These are phyloP conservation scores for Dillenia suffruticosa DNA, from an alignment of 164 flowering plant genomes.

Conservation along the genomic window DNA sequence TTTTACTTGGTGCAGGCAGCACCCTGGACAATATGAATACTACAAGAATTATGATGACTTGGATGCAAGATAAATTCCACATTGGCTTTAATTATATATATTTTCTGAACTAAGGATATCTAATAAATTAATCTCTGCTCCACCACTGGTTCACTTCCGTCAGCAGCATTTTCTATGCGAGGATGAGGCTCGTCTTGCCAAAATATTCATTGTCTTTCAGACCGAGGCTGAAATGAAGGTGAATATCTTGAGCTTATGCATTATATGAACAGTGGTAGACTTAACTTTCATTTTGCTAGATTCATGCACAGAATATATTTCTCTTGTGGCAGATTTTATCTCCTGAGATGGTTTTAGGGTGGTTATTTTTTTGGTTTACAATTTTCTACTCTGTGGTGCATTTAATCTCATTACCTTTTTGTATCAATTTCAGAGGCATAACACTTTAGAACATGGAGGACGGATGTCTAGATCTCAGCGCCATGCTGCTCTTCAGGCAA, in stretches of 20 bases:
- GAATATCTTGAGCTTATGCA: background rate
- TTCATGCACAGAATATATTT: background rate
- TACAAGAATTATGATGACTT: conserved; percentile 85
- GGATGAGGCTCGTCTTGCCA: conserved; percentile 82
- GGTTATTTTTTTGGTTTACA: background rate
- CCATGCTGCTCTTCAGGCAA: conserved; percentile 86
- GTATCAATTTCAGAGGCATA: conserved; percentile 63
- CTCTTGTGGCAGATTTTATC: background rate
- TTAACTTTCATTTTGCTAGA: background rate
- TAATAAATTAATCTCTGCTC: background rate
- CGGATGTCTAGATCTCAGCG: conserved; percentile 89
- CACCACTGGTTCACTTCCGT: conserved; percentile 75
- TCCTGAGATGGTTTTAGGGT: background rate
- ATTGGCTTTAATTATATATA: background rate
- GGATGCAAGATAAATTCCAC: conserved; percentile 45
- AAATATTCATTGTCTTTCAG: conserved; percentile 77
- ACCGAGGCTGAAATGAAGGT: conserved; percentile 95
- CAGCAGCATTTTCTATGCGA: conserved; percentile 86
- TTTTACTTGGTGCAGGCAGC: conserved; percentile 49
- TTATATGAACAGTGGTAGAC: too few species aligned
- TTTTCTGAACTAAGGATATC: background rate
- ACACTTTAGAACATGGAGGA: conserved; percentile 83
- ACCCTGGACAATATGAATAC: conserved; percentile 92
- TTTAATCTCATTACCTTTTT: conserved; percentile 3
- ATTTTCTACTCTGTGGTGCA: background rate